Base-by-base conservation (phyloP, 441 rosid genomes). In the Syzygium malaccense region DNA sequence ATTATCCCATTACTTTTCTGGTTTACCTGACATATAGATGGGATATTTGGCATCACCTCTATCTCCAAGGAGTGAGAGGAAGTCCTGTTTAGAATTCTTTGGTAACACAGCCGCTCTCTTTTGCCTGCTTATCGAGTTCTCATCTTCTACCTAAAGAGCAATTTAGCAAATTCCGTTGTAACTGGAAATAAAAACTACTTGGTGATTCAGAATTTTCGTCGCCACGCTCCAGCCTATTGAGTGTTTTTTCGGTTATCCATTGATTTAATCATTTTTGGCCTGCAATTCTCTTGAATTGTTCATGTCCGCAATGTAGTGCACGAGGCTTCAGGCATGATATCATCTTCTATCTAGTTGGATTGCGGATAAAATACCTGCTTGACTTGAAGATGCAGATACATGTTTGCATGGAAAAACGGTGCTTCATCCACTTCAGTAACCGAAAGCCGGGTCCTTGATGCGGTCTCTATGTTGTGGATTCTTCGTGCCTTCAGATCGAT, bases 391-490 rank as follows among this genome's bases (percentile, higher is more conserved):
- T 93, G 95, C 87, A 92, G 93, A 89, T 91, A 92, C 94, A 93
- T 92, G 91, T 94, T 93, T 55, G 95, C 95, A 84, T 93, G 95
- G 91, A 92, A 95, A 84, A 92, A 92, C 53, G 93, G 93, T 17
- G 89, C 89, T 45, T 85, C 57, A 55, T 91, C 91, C 45, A 93
- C 89, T 71, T 92, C 91, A 37, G 68, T 91, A 88, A 93, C 92
- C 12, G 96, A 95, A 90, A 95, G 89, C 53, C 93, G 91, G 33
- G 87, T 89, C 88, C 90, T 90, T 32, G 95, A 93, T 93, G 94
- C 94, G 28, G 94, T 94, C 92, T 93, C 96, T 19, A 93, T 92
- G 80, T 92, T 95, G 91, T 92, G 45, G 58, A 94, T 92, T 89
- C 84, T 90, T 7, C 93, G 90, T 4, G 56, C 86, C 55, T 86